Conservation (phyloP, 495 filamentous ascomycete genomes). For the Daldinia decipiens region DNA sequence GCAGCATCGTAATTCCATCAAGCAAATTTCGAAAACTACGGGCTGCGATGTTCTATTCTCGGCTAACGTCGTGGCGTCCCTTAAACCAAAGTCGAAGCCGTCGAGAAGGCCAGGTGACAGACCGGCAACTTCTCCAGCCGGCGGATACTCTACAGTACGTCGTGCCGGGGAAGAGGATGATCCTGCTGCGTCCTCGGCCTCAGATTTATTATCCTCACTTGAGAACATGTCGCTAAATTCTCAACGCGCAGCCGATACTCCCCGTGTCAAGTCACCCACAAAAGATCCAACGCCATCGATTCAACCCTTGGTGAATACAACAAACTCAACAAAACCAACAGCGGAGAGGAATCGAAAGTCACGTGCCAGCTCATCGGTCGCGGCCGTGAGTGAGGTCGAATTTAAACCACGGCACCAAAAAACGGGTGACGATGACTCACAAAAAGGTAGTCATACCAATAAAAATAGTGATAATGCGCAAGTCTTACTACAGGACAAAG, state of each 20-base stretch:
- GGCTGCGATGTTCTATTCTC: conserved; percentile 73
- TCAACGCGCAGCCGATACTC: conserved; percentile 45
- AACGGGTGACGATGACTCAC: conserved; percentile 25
- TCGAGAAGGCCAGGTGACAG: conserved; percentile 31
- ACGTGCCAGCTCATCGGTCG: neutral
- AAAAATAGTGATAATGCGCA: conserved; percentile 13
- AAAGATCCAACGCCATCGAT: conserved; percentile 35
- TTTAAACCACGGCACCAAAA: neutral
- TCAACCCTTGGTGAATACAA: conserved; percentile 46
- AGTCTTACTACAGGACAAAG: neutral
- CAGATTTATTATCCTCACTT: conserved; percentile 46
- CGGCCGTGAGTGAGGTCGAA: neutral
- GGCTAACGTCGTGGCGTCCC: conserved; percentile 64
- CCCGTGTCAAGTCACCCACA: conserved; percentile 37
- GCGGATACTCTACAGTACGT: conserved; percentile 87
- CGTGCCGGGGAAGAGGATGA: conserved; percentile 69
- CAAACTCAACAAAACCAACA: conserved; percentile 3
- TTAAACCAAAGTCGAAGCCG: conserved; percentile 36
- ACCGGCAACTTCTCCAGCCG: conserved; percentile 58
- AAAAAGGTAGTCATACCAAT: conserved; percentile 4
- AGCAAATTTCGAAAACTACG: conserved; percentile 77
- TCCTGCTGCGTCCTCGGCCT: conserved; percentile 42
- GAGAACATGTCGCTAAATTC: conserved; percentile 49
- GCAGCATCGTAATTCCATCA: conserved; percentile 79
- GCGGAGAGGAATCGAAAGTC: conserved; percentile 16